phyloP scores from a whole-genome alignment of 257 asterid genomes.

The Ophiorrhiza pumila region DNA sequence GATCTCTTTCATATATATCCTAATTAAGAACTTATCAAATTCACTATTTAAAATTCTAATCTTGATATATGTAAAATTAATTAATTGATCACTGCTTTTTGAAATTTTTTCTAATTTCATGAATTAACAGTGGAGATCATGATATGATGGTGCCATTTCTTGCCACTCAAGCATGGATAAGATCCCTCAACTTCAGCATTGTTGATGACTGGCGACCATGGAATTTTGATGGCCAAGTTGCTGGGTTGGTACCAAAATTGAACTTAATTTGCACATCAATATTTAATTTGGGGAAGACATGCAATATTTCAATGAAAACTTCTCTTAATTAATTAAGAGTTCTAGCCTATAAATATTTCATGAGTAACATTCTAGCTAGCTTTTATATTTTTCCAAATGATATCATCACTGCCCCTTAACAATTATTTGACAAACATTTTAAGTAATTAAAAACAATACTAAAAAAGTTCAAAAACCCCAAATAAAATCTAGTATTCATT shows the following conservation, averaged over 20 bases:
- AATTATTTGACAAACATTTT: no score
- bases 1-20: no score
- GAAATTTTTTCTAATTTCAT: neutral
- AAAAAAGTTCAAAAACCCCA: neutral
- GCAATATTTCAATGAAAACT: neutral
- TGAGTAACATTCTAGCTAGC: no score
- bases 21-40: neutral
- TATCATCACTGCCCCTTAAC: neutral
- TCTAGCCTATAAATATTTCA: no score
- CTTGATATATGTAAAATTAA: neutral
- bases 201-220: constrained; percentile 11
- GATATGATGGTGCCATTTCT: constrained; percentile 7
- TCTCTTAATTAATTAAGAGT: no score
- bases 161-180: constrained; percentile 10
- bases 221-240: constrained; percentile 9
- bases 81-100: neutral
- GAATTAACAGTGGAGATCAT: constrained; percentile 12
- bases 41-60: neutral
- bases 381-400: no score
- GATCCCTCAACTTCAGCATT: constrained; percentile 13
- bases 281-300: neutral
- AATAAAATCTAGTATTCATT: no score
- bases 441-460: neutral
- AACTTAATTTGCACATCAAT: neutral
- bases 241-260: constrained; percentile 4